Base-by-base conservation (phyloP, 495 filamentous ascomycete species). In the Penicillium canariense region DNA sequence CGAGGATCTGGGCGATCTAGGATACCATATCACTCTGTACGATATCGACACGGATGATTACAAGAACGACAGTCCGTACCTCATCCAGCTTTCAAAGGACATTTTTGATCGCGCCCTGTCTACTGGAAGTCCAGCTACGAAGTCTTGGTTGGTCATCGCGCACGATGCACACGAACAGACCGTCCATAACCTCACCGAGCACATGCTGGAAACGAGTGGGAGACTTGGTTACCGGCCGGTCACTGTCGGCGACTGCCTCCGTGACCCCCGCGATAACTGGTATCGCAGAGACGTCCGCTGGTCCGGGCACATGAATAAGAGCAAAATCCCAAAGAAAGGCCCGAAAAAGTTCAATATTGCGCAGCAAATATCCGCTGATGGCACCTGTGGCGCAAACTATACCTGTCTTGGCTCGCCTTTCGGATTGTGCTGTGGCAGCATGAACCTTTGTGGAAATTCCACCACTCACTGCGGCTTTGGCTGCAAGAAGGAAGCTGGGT, bases 31-130 rank as follows among this genome's bases (percentile, higher is more conserved):
- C 34, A 71, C 81, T 53, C 82, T 89, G 59, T 91, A 90, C 60
- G 81, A 92, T 54, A 75, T 95, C 26, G 89, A 95, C 68, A 95
- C 90, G 0, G 82, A 84, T 8, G 89, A 91, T 51, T 95, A 88
- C 56, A 73, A 85, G 23, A 79, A 93, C 49, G 82, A 84, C 51
- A 72, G 68, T 27, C 76, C 84, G 0, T 61, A 59, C 2, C 52
- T 76, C 52, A 91, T 91, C 51, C 86, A 90, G 58, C 79, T 70
- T 9, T 84, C 86, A 56, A 90, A 91, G 69, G 80, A 89, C 60
- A 87, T 84, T 54, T 90, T 86, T 68, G 80, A 84, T 55, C 70
- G 78, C 2, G 77, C 77, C 17, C 69, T 89, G 18, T 55, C 52
- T 27, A 25, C 54, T 0, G 60, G 49, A 1, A 74, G 72, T 23